Evolutionary conservation across 2,329 filamentous ascomycete genomes (phyloP), one percentile per base, ranked within the genome.

Genomic region (Monilinia fructigena): DNA sequence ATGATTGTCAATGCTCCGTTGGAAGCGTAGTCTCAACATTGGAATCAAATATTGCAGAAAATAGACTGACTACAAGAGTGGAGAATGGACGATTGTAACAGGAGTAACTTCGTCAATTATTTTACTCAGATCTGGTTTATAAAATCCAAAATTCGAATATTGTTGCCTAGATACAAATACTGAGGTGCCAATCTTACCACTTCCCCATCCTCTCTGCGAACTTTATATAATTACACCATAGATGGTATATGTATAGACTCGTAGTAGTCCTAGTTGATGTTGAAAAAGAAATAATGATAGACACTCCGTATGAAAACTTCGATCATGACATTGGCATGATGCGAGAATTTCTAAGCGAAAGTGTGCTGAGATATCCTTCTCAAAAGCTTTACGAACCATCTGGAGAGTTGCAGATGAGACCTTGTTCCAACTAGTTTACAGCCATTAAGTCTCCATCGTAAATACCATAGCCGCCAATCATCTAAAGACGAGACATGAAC

Each of bases 321-420:
- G 5, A 45, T 45, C 42, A 45, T 20, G 42, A 16, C 42, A 45
- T 35, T 35, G 31, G 4, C 31, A 5, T 45, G 16, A 11, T 18
- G 3, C 42, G 18, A 18, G 18, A 6, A 45, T 45, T 45, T 45
- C 42, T 18, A 6, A 6, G 4, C 23, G 18, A 5, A 45, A 7
- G 8, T 20, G 8, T 31, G 38, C 4, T 20, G 12, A 14, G 14
- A 45, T 45, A 20, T 45, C 3, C 40, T 26, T 42, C 38, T 23
- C 2, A 3, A 45, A 31, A 20, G 5, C 31, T 28, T 62, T 62
- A 62, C 28, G 48, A 53, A n/a, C 16, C 11, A 28, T 3, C 2
- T 42, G 63, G 63, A 20, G 55, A 38, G 48, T 2, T n/a, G 45
- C 63, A 65, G 31, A 65, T 5, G 35, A 65, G 23, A 50, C 18